Evolutionary conservation across 2,329 filamentous ascomycete species (phyloP), one percentile per base, ranked within the genome.

Genomic region (Arthrobotrys entomopaga): DNA sequence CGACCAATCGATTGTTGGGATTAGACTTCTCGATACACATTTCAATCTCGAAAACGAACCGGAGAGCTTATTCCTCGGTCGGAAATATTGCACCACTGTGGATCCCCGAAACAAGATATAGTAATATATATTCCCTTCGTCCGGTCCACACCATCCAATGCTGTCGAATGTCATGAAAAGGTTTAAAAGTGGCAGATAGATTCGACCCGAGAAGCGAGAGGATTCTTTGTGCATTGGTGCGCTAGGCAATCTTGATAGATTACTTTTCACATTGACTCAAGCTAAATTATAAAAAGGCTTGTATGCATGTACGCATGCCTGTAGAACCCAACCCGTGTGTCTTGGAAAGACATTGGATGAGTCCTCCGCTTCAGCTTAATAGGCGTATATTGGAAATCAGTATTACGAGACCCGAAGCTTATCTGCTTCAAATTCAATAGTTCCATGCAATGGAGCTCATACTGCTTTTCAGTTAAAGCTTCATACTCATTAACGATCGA

Each of bases 41-140:
- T 13, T 46, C 22, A 52, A 34, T 40, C 24, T 24, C 38, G 13
- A 48, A 59, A 59, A 15, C 2, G 16, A 40, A 48, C 22, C 43
- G 53, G 53, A 71, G 53, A 65, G 13, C 34, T 56, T 54, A 48
- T 60, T 53, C 56, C 46, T 65, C 60, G 60, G 53, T 65, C 60
- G 66, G 66, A 65, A 34, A 58, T 20, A 65, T 72, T 60, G 2
- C 50, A 24, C 11, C 54, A 49, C 46, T 72, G 65, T 69, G 56
- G 65, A 69, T 56, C 65, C 65, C 65, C 65, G 65, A 69, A 53
- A 56, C 42, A 60, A 54, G 48, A 8, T 22, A 40, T 46, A 20
- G 38, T 42, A n/a, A 15, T 46, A 46, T 46, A n/a, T 46, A 46
- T 46, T 13, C 42, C 42, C 42, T 46, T 7, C 13, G 42, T 2